Evolutionary conservation across 164 flowering plant genomes (phyloP).

Genomic region (Vitis amurensis): DNA sequence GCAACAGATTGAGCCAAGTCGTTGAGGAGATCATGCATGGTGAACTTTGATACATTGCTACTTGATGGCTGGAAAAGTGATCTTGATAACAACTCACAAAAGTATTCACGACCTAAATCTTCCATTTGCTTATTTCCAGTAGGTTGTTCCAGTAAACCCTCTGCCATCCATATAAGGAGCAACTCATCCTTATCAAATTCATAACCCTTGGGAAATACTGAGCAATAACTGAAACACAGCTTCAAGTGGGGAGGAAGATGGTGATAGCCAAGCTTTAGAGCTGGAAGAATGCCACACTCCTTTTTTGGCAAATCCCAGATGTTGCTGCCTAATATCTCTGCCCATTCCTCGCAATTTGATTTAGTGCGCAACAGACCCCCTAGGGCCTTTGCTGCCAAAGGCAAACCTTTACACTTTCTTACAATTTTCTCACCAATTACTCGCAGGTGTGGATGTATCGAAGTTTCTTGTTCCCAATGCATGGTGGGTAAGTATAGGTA

Average conservation of each 20-base stretch:
- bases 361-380: no score
- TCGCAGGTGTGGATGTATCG: no score
- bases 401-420: no score
- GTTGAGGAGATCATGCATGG: constrained; percentile 3
- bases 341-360: no score
- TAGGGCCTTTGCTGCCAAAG: no score
- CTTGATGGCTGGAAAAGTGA: not conserved
- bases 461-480: no score
- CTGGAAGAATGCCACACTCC: no score
- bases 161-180: constrained; percentile 6
- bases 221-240: constrained; percentile 9
- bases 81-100: not conserved
- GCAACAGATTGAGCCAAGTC: not conserved
- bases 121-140: not conserved
- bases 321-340: not conserved
- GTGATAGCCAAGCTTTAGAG: not conserved
- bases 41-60: not conserved
- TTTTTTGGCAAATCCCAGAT: not conserved
- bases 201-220: constrained; percentile 9
- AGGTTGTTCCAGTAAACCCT: no score
- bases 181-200: not conserved
- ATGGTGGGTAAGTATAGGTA: no score
- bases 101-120: not conserved
- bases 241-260: not conserved
- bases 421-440: no score